These are phyloP conservation scores for Chaetoceros muelleri DNA, from an alignment of 108 stramenopile genomes.

Conservation along the genomic window DNA sequence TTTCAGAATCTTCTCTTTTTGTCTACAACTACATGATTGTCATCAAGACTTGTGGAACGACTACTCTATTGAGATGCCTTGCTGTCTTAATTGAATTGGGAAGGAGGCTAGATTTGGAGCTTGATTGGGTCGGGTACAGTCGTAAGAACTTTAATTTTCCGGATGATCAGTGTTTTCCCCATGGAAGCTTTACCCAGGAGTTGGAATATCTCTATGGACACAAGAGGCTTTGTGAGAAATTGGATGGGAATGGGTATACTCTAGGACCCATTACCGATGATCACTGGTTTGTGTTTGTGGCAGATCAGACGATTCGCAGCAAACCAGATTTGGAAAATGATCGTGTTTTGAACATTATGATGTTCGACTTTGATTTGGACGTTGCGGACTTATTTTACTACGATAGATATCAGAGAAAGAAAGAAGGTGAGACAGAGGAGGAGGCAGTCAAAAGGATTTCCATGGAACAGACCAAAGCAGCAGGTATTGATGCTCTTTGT, in stretches of 20 bases:
- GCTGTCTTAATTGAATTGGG: constrained; percentile 85
- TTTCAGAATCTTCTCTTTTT: constrained; percentile 95
- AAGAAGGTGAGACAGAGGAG: constrained; percentile 62
- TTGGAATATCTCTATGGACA: constrained; percentile 88
- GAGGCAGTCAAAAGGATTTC: constrained; percentile 72
- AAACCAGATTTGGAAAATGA: constrained; percentile 76
- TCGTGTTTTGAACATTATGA: constrained; percentile 99
- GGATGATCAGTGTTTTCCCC: constrained; percentile 85
- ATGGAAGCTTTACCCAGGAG: constrained; percentile 86
- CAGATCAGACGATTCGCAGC: constrained; percentile 90
- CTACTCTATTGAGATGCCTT: constrained; percentile 96
- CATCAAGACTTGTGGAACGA: constrained; percentile 99
- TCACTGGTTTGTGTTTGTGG: constrained; percentile 99
- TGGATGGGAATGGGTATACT: constrained; percentile 94
- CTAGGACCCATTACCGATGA: constrained; percentile 96
- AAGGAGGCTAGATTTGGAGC: constrained; percentile 74
- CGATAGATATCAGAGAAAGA: constrained; percentile 45
- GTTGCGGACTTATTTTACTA: constrained; percentile 83
- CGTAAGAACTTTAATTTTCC: constrained; percentile 99
- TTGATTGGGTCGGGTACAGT: constrained; percentile 98
- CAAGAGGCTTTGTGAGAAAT: constrained; percentile 71
- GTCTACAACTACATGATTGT: constrained; percentile 97
- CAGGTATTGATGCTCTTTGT: constrained; percentile 85
- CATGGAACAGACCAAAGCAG: constrained; percentile 53
- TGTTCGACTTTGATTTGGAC: constrained; percentile 97